Base-by-base conservation (phyloP, 352 stramenopile species). In the Poterioochromonas sp. region DNA sequence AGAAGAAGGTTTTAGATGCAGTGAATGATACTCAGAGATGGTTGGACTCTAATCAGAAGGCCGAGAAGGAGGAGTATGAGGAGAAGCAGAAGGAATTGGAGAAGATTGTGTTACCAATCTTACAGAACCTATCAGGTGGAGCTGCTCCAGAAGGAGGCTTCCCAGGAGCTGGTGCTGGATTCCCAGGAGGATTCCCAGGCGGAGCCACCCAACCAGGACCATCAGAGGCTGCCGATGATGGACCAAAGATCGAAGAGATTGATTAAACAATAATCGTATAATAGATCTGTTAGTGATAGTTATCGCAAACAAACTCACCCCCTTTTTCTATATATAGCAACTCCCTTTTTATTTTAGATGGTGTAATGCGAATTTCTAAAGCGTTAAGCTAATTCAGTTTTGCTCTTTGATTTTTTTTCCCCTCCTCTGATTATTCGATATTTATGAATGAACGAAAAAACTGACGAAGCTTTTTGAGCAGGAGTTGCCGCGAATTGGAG, bases 21-120 rank as follows among this genome's bases (percentile, higher is more conserved):
- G 85, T 90, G 76, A 77, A 88, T 0, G 89, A 95, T 71, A 88
- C 89, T 8, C 88, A 91, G 53, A 83, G 88, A 63, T 97, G 92
- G 92, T 84, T 95, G 47, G 85, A 89, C 32, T 85, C 86, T 64
- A 68, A 90, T 84, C 87, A 91, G 79, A 84, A 88, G 70, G 89
- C 88, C 41, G 92, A 93, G 73, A 89, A 93, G 44, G 91, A 95
- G 83, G 91, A 97, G 83, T 94, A 90, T 49, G 92, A 97, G 83
- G 90, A 94, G 82, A 96, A 97, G 89, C 93, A 95, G 87, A 93
- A 94, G 83, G 86, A 87, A 43, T 79, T 93, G 15, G 88, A 93
- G 80, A 81, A 11, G 8, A 81, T 92, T 78, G 88, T 86, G 40
- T 88, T 88, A 81, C 88, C 89, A 44, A 92, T 93, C 64, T 80